Percentiles rank a stretch among this genome's conserved stretches.
These are phyloP conservation scores for Xenoacremonium recifei DNA, from an alignment of 2,329 filamentous ascomycete genomes.

Conservation along the genomic window DNA sequence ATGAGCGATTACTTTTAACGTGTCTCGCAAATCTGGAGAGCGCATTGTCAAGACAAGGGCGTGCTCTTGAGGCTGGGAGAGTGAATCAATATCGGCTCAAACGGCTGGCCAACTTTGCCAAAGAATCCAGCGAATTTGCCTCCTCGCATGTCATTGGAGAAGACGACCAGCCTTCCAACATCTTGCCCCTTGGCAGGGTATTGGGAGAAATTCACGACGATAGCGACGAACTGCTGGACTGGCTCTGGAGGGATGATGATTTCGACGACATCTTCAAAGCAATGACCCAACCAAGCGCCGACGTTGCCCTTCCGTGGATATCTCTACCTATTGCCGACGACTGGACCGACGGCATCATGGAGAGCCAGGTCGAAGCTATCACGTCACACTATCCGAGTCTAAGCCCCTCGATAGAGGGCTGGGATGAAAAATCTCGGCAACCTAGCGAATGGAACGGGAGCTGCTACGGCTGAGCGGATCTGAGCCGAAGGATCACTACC, in stretches of 20 bases:
- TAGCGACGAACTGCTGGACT: background rate
- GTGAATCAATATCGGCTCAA: constrained; percentile 28
- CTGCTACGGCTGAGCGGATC: background rate
- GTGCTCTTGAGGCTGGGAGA: constrained; percentile 23
- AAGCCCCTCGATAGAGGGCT: background rate
- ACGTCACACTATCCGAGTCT: background rate
- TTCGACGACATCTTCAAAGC: background rate
- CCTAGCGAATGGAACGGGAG: background rate
- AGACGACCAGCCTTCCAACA: constrained; percentile 1
- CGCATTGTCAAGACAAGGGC: constrained; percentile 21
- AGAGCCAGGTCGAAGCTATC: background rate
- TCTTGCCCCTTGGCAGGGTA: background rate
- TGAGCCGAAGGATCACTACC: too few relatives aligned
- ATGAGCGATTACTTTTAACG: constrained; percentile 30
- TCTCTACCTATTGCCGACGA: background rate
- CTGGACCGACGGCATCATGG: background rate
- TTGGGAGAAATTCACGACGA: background rate
- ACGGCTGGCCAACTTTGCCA: constrained; percentile 29
- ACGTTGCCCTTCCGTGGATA: background rate
- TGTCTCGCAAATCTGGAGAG: constrained; percentile 34
- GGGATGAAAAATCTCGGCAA: background rate
- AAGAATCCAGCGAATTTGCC: constrained; percentile 25
- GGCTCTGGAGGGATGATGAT: background rate
- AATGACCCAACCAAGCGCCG: background rate
- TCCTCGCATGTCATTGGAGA: background rate